A percentile compares a stretch with the other conserved stretches of the same genome.
These are phyloP conservation scores for Rhizopogon hawkerae DNA, from an alignment of 1,284 basidiomycete species.

Conservation along the genomic window DNA sequence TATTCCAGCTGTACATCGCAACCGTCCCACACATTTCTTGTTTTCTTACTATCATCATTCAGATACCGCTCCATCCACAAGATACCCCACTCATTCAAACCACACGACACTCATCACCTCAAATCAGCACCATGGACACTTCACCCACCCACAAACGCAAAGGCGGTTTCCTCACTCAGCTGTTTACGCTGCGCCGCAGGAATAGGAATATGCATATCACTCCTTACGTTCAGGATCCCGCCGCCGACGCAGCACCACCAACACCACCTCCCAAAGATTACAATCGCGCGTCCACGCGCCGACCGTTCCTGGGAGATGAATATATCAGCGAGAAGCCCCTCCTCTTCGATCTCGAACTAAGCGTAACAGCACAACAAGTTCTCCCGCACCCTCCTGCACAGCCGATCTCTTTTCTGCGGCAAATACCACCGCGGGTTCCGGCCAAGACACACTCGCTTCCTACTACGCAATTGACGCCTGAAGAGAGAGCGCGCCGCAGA, in stretches of 20 bases:
- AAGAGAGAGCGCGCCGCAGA: constrained; percentile 35
- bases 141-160: constrained; percentile 4
- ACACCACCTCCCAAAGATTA: constrained; percentile 22
- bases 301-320: constrained; percentile 5
- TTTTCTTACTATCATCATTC: constrained; percentile 7
- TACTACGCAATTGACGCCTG: constrained; percentile 22
- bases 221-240: neutral
- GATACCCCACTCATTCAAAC: neutral
- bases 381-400: constrained; percentile 6
- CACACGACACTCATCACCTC: neutral
- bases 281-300: neutral
- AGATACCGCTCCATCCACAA: neutral
- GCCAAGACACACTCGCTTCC: constrained; percentile 6
- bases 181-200: constrained; percentile 14
- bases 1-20: constrained; percentile 1
- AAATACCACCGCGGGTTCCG: constrained; percentile 4
- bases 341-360: neutral
- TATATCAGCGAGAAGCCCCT: constrained; percentile 3
- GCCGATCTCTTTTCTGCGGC: neutral
- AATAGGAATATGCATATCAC: constrained; percentile 4
- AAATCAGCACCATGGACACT: neutral
- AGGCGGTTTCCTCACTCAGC: constrained; percentile 13
- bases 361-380: neutral
- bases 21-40: constrained; percentile 6
- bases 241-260: constrained; percentile 8